A percentile compares a stretch with the other conserved stretches of the same genome.
phyloP scores from a whole-genome alignment of 805 yeast genomes.

The Pichia paraexigua region DNA sequence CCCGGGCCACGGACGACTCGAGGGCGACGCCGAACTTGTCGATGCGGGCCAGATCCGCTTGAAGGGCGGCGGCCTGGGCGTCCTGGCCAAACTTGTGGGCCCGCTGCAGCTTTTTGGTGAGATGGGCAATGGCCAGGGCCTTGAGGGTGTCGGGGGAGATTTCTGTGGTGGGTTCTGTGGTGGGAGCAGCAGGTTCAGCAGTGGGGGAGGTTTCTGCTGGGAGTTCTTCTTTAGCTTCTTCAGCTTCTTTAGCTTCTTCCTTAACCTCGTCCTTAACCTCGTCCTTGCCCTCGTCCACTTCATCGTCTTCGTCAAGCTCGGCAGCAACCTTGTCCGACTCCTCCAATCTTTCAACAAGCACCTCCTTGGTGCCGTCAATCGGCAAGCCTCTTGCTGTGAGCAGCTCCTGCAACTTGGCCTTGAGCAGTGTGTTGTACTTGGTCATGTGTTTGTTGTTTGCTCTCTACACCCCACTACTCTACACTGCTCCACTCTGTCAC shows the following conservation, averaged over 20 bases:
- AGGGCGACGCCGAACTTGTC: conserved; percentile 77
- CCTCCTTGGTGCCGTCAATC: conserved; percentile 73
- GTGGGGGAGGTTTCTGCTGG: conserved; percentile 15
- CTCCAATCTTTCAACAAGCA: conserved; percentile 55
- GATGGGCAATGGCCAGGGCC: conserved; percentile 55
- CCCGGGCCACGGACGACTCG: conserved; percentile 58
- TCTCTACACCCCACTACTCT: too few species aligned
- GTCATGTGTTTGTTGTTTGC: conserved; percentile 29
- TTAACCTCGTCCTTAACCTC: conserved; percentile 10
- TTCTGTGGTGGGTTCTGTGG: conserved; percentile 15
- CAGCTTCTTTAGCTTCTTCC: not conserved
- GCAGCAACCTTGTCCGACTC: conserved; percentile 42
- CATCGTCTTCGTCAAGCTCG: conserved; percentile 20
- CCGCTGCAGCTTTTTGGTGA: conserved; percentile 60
- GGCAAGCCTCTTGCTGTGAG: conserved; percentile 63
- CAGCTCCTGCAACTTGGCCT: conserved; percentile 74
- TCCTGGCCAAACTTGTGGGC: conserved; percentile 75
- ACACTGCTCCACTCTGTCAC: too few species aligned
- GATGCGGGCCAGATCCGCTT: conserved; percentile 59
- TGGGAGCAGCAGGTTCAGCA: conserved; percentile 3
- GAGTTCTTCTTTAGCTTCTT: not conserved
- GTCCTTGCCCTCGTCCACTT: conserved; percentile 10
- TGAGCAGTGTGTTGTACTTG: conserved; percentile 59
- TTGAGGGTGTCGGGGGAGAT: conserved; percentile 64
- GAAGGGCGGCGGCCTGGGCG: conserved; percentile 39